These are phyloP conservation scores for Stylonectria norvegica DNA, from an alignment of 2,329 filamentous ascomycete genomes.

Conservation along the genomic window DNA sequence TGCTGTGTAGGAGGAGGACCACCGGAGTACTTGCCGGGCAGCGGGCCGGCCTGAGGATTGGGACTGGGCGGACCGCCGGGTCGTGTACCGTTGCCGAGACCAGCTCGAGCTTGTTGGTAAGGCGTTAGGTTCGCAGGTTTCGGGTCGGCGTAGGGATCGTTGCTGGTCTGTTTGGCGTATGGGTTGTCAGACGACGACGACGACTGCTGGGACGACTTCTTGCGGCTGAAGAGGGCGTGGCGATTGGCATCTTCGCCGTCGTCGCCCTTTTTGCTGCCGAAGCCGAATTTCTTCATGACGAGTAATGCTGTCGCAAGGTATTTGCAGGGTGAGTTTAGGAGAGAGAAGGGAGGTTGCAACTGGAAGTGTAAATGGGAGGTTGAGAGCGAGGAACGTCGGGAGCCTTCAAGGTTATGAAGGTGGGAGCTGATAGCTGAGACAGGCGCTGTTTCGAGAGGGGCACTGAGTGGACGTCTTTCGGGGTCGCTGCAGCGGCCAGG, in stretches of 20 bases:
- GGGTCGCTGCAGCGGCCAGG: too few relatives aligned
- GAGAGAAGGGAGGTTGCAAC: neutral
- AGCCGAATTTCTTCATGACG: slow-evolving; percentile 58
- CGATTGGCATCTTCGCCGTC: slow-evolving; percentile 48
- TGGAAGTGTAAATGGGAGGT: neutral
- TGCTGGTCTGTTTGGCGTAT: slow-evolving; percentile 51
- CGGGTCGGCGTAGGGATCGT: slow-evolving; percentile 53
- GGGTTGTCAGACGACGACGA: slow-evolving; percentile 49
- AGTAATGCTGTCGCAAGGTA: too few relatives aligned
- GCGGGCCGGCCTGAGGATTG: slow-evolving; percentile 26
- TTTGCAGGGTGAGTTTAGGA: too few relatives aligned
- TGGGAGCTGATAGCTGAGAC: too few relatives aligned
- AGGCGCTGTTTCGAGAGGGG: too few relatives aligned
- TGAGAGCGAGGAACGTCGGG: neutral
- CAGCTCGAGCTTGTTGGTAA: slow-evolving; percentile 43
- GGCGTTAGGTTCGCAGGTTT: slow-evolving; percentile 45
- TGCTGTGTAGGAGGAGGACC: slow-evolving; percentile 14
- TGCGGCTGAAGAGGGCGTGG: slow-evolving; percentile 51
- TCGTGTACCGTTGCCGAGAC: slow-evolving; percentile 30
- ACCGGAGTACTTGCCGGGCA: slow-evolving; percentile 17
- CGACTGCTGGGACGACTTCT: slow-evolving; percentile 47
- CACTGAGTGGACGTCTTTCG: too few relatives aligned
- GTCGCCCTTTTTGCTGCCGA: slow-evolving; percentile 54
- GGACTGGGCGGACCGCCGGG: slow-evolving; percentile 37
- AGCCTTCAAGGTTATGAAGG: too few relatives aligned